These are phyloP conservation scores for Ramicandelaber brevisporus DNA, from an alignment of 192 early-diverging fungal species.

Conservation along the genomic window DNA sequence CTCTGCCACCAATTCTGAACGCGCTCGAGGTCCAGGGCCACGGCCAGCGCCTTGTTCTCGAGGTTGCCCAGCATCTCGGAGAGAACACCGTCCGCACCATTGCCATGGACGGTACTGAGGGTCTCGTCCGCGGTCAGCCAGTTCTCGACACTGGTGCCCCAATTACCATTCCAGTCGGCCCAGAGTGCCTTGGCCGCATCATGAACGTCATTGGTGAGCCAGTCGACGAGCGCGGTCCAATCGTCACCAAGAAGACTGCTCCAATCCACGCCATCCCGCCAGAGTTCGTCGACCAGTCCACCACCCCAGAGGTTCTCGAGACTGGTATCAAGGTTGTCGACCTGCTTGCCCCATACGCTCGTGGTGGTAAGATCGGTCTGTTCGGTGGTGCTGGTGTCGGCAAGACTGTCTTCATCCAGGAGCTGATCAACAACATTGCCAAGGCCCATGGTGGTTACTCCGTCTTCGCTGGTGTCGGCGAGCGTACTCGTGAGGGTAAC, in stretches of 20 bases:
- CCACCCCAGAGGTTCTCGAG: conserved; percentile 78
- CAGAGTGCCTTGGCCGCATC: conserved; percentile 89
- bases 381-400: conserved; percentile 99
- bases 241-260: conserved; percentile 60
- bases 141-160: conserved; percentile 83
- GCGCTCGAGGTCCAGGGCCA: conserved; percentile 77
- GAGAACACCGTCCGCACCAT: conserved; percentile 96
- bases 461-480: conserved; percentile 93
- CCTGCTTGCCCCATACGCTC: conserved; percentile 85
- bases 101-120: conserved; percentile 99
- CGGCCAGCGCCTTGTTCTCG: conserved; percentile 67
- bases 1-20: conserved; percentile 84
- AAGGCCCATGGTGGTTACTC: conserved; percentile 98
- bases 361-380: conserved; percentile 96
- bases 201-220: conserved; percentile 99
- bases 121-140: conserved; percentile 86
- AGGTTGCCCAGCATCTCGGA: conserved; percentile 91
- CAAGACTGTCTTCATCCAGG: conserved; percentile 97
- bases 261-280: conserved; percentile 86
- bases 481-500: conserved; percentile 98
- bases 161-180: conserved; percentile 78
- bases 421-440: conserved; percentile 98
- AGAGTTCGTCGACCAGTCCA: conserved; percentile 86
- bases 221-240: conserved; percentile 91
- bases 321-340: conserved; percentile 99